Conservation (phyloP, 148 eudicot species). For the Chenopodium suecicum region DNA sequence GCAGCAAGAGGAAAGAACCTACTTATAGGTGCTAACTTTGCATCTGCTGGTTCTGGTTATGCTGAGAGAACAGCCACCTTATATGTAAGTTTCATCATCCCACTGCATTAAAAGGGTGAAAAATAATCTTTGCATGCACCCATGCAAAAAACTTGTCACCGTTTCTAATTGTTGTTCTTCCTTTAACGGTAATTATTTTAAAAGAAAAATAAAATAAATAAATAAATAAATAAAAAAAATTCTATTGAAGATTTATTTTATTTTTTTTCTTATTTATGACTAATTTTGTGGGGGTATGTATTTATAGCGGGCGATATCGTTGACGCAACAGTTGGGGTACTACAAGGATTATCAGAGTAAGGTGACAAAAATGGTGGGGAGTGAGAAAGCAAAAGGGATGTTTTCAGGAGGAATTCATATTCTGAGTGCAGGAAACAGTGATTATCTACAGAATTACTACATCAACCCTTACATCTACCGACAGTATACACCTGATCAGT, state of each 20-base stretch:
- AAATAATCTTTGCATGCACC: not conserved
- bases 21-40: slow-evolving; percentile 70
- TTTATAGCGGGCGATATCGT: slow-evolving; percentile 58
- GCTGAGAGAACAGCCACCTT: slow-evolving; percentile 63
- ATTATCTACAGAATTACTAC: slow-evolving; percentile 82
- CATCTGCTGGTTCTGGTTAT: slow-evolving; percentile 88
- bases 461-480: slow-evolving; percentile 55
- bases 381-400: slow-evolving; percentile 51
- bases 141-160: not conserved
- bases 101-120: too few relatives aligned
- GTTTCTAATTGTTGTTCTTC: too few relatives aligned
- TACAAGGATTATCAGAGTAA: slow-evolving; percentile 76
- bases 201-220: too few relatives aligned
- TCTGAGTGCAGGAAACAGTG: slow-evolving; percentile 86
- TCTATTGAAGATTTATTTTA: too few relatives aligned
- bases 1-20: slow-evolving; percentile 57
- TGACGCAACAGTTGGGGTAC: slow-evolving; percentile 62
- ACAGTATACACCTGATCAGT: slow-evolving; percentile 59
- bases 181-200: too few relatives aligned
- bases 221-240: not conserved
- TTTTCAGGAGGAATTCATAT: slow-evolving; percentile 79
- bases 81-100: slow-evolving; percentile 40
- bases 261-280: not conserved
- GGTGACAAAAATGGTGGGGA: slow-evolving; percentile 65
- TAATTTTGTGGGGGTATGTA: slow-evolving; percentile 7